phyloP scores from a whole-genome alignment of 352 stramenopile genomes.

The Phytopythium vexans region DNA sequence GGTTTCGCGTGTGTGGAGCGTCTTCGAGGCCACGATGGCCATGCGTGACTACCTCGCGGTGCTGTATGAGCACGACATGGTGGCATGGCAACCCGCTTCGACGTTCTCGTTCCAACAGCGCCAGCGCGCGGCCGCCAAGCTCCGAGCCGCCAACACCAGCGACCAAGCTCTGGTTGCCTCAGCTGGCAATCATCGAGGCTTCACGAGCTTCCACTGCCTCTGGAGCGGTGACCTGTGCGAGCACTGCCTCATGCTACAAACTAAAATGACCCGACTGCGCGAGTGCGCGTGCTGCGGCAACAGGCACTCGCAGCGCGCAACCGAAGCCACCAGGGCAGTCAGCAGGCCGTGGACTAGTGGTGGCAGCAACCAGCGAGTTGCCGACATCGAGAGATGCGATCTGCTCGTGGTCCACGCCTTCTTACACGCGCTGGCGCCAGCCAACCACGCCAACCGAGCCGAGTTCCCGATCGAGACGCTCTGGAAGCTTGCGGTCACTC shows the following conservation, averaged over 20 bases:
- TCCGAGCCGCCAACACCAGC: constrained; percentile 14
- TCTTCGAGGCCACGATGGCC: constrained; percentile 29
- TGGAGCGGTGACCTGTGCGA: constrained; percentile 44
- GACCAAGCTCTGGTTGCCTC: constrained; percentile 6
- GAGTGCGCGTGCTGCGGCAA: constrained; percentile 31
- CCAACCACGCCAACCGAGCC: constrained; percentile 26
- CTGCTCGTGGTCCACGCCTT: constrained; percentile 48
- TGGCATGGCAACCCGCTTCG: constrained; percentile 16
- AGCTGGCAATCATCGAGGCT: constrained; percentile 2
- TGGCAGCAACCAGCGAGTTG: constrained; percentile 12
- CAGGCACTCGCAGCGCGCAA: constrained; percentile 29
- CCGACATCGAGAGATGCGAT: constrained; percentile 27
- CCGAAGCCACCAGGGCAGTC: constrained; percentile 7
- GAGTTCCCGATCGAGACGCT: constrained; percentile 15
- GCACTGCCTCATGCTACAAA: constrained; percentile 30
- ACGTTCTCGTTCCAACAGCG: constrained; percentile 25
- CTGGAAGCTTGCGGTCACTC: constrained; percentile 38
- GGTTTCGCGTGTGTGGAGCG: constrained; percentile 13
- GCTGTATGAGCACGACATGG: constrained; percentile 24
- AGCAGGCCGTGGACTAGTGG: no score
- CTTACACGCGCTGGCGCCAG: constrained; percentile 45
- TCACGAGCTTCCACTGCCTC: constrained; percentile 42
- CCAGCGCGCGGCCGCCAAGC: constrained; percentile 18
- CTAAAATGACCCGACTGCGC: background rate
- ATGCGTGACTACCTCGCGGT: constrained; percentile 35